phyloP scores from a whole-genome alignment of 2,329 filamentous ascomycete species.

The Diaporthe sp. region DNA sequence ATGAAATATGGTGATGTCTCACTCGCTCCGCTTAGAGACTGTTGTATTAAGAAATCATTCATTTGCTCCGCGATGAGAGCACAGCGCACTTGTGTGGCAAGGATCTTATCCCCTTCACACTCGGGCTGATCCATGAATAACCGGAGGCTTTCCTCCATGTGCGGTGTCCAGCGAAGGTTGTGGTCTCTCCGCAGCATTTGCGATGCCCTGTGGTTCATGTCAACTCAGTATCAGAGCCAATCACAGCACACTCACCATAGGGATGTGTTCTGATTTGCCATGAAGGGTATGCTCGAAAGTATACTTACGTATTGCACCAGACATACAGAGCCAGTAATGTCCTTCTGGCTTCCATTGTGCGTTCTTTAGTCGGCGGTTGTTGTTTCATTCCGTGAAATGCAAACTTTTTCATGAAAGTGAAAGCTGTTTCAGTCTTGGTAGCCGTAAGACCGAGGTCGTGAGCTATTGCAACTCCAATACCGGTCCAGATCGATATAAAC shows the following conservation, averaged over 20 bases:
- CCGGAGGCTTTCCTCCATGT: conserved; percentile 70
- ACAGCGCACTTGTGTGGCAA: conserved; percentile 59
- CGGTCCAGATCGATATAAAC: conserved; percentile 59
- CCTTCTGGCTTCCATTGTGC: conserved; percentile 65
- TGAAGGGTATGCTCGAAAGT: not conserved
- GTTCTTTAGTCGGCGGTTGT: conserved; percentile 46
- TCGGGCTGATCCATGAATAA: conserved; percentile 61
- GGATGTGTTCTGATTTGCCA: not conserved
- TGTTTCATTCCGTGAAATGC: conserved; percentile 29
- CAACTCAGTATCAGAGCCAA: not conserved
- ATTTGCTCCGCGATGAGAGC: conserved; percentile 57
- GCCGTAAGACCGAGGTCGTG: conserved; percentile 63
- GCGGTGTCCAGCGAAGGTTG: conserved; percentile 68
- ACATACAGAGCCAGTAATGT: conserved; percentile 64
- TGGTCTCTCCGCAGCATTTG: conserved; percentile 61
- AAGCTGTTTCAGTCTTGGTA: conserved; percentile 51
- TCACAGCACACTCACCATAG: not conserved
- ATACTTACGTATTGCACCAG: conserved; percentile 54
- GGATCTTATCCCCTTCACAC: conserved; percentile 62
- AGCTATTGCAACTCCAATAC: conserved; percentile 59
- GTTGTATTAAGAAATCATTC: conserved; percentile 33
- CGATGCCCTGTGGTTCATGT: conserved; percentile 43
- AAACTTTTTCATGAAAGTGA: conserved; percentile 52
- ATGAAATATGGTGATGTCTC: conserved; percentile 45
- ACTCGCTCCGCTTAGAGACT: conserved; percentile 36